These are phyloP conservation scores for Ceratobasidium sp. DNA, from an alignment of 1,284 basidiomycete species.

Conservation along the genomic window DNA sequence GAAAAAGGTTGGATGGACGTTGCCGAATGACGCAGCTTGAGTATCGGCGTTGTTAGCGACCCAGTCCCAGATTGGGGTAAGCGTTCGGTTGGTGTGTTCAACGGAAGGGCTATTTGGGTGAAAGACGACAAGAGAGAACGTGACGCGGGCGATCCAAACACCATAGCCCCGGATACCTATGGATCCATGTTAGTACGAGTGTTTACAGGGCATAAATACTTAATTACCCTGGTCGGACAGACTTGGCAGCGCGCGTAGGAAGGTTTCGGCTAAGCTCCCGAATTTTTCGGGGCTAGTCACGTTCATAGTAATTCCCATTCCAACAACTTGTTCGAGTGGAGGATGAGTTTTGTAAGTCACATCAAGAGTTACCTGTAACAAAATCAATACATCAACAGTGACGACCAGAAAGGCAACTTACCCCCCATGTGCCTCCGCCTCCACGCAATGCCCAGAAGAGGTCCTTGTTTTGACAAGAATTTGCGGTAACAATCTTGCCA, in stretches of 20 bases:
- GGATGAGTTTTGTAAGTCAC: slow-evolving; percentile 30
- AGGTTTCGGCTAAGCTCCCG: background rate
- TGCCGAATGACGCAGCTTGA: background rate
- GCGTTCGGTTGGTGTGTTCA: background rate
- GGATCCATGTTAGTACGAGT: background rate
- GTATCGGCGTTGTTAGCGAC: background rate
- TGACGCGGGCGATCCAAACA: background rate
- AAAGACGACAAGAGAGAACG: background rate
- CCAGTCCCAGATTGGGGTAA: slow-evolving; percentile 3
- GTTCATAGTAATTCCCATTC: background rate
- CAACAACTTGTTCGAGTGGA: background rate
- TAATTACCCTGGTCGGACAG: slow-evolving; percentile 18
- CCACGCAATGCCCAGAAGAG: slow-evolving; percentile 48
- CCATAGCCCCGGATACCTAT: slow-evolving; percentile 18
- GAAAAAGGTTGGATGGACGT: slow-evolving; percentile 1
- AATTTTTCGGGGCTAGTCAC: background rate
- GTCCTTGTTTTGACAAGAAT: slow-evolving; percentile 42
- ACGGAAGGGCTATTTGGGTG: slow-evolving; percentile 21
- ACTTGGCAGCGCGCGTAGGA: slow-evolving; percentile 6
- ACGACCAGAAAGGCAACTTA: background rate
- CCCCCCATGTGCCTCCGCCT: slow-evolving; percentile 45
- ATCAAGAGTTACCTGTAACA: background rate
- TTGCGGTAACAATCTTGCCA: slow-evolving; percentile 30
- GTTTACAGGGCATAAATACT: background rate
- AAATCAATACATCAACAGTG: background rate